Evolutionary conservation across 352 stramenopile genomes (phyloP).

Genomic region (Phytophthora pini): DNA sequence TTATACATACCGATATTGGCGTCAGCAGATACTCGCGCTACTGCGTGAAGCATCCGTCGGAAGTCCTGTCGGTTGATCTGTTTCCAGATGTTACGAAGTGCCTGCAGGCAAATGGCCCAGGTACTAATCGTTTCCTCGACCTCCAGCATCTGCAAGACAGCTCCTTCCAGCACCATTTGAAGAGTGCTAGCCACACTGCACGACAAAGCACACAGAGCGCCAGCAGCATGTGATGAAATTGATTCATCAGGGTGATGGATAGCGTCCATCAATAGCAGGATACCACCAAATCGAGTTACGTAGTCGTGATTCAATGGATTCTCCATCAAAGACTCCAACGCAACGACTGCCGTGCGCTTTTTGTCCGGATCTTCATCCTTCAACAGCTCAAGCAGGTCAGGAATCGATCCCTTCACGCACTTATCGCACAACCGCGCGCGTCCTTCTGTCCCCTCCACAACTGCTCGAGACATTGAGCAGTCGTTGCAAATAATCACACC

Average conservation of each 20-base stretch:
- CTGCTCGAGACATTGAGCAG: slow-evolving; percentile 86
- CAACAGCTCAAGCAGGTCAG: slow-evolving; percentile 69
- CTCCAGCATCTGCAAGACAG: slow-evolving; percentile 90
- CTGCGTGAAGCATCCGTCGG: slow-evolving; percentile 84
- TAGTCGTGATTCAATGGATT: slow-evolving; percentile 88
- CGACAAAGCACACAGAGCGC: slow-evolving; percentile 81
- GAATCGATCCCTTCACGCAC: slow-evolving; percentile 85
- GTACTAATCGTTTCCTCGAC: slow-evolving; percentile 79
- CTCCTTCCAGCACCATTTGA: slow-evolving; percentile 89
- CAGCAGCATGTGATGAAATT: slow-evolving; percentile 77
- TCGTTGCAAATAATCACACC: slow-evolving; percentile 88
- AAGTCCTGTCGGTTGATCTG: slow-evolving; percentile 89
- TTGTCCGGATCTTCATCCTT: slow-evolving; percentile 57
- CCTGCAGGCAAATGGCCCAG: slow-evolving; percentile 83
- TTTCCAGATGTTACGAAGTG: slow-evolving; percentile 90
- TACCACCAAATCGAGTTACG: slow-evolving; percentile 76
- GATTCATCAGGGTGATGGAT: slow-evolving; percentile 73
- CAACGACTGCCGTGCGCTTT: slow-evolving; percentile 75
- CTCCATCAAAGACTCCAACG: slow-evolving; percentile 85
- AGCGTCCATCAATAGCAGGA: slow-evolving; percentile 70
- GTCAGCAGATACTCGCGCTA: slow-evolving; percentile 78
- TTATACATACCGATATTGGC: slow-evolving; percentile 68
- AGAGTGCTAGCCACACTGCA: slow-evolving; percentile 79
- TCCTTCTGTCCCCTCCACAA: slow-evolving; percentile 80
- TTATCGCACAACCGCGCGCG: slow-evolving; percentile 86